Percentiles rank a stretch among this genome's conserved stretches.
phyloP scores from a whole-genome alignment of 2,329 filamentous ascomycete species.

The Cladosporium velox region DNA sequence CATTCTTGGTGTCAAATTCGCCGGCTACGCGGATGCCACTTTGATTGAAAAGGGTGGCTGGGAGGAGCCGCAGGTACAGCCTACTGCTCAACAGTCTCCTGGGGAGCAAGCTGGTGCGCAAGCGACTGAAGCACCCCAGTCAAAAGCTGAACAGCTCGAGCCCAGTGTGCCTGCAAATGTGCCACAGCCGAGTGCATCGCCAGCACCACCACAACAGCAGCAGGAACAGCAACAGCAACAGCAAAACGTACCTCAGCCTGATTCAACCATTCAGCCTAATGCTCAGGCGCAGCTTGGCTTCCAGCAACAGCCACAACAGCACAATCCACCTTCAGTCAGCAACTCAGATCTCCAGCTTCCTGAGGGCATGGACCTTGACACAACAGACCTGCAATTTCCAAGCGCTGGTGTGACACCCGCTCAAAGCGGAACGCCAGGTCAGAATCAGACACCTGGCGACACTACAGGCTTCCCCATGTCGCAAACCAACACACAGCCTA shows the following conservation, averaged over 20 bases:
- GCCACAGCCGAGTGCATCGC: slow-evolving; percentile 13
- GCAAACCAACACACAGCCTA: slow-evolving; percentile 3
- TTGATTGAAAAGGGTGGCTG: slow-evolving; percentile 40
- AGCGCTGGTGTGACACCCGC: slow-evolving; percentile 13
- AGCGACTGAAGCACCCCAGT: neutral
- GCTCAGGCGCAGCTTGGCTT: neutral
- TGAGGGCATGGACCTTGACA: slow-evolving; percentile 19
- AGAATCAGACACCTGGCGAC: slow-evolving; percentile 14
- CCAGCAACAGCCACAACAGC: neutral
- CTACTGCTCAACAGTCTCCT: slow-evolving; percentile 46
- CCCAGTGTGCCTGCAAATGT: slow-evolving; percentile 8
- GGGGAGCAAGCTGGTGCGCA: neutral
- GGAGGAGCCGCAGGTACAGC: slow-evolving; percentile 32
- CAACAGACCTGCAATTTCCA: slow-evolving; percentile 15
- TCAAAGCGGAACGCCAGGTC: slow-evolving; percentile 13
- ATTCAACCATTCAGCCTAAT: slow-evolving; percentile 1
- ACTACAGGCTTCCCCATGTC: neutral
- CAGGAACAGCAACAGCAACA: neutral
- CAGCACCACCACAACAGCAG: slow-evolving; percentile 9
- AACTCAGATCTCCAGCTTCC: slow-evolving; percentile 18
- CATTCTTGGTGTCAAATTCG: slow-evolving; percentile 63
- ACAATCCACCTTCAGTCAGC: slow-evolving; percentile 1
- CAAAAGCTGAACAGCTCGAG: slow-evolving; percentile 61
- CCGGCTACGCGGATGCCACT: slow-evolving; percentile 43
- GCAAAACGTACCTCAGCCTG: neutral